Percentiles rank a stretch among this genome's conserved stretches.
Conservation (phyloP, 2,329 filamentous ascomycete species). For the Fonsecaea monophora region DNA sequence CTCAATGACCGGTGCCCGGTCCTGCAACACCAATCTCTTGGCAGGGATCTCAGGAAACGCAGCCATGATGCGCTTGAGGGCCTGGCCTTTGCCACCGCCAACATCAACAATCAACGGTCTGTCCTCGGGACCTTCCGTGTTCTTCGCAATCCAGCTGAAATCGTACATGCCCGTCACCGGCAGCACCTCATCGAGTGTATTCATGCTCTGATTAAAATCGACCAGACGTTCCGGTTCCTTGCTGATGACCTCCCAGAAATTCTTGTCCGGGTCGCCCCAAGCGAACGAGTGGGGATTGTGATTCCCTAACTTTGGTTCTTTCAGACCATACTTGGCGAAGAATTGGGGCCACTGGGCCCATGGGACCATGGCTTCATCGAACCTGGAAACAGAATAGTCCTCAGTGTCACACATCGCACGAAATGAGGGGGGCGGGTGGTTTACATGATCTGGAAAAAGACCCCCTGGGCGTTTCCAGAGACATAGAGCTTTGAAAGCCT, state of each 20-base stretch:
- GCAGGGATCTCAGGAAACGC: not conserved
- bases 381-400: constrained; percentile 2
- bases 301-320: constrained; percentile 1
- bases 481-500: constrained; percentile 2
- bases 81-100: not conserved
- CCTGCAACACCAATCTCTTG: not conserved
- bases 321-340: constrained; percentile 1
- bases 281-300: not conserved
- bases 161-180: constrained; percentile 39
- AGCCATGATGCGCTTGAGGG: constrained; percentile 3
- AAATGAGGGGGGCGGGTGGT: not conserved
- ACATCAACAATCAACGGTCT: not conserved
- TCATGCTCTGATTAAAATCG: constrained; percentile 39
- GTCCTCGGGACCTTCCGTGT: not conserved
- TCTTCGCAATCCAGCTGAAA: constrained; percentile 13
- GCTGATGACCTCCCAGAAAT: constrained; percentile 2
- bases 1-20: constrained; percentile 1
- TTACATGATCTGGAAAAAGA: constrained; percentile 4
- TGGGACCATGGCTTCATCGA: constrained; percentile 3
- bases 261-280: constrained; percentile 1
- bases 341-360: constrained; percentile 1
- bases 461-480: constrained; percentile 3
- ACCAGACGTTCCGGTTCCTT: constrained; percentile 3
- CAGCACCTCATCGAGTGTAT: constrained; percentile 32
- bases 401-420: constrained; percentile 3